These are phyloP conservation scores for Emergomyces africanus DNA, from an alignment of 2,329 filamentous ascomycete genomes.

Conservation along the genomic window DNA sequence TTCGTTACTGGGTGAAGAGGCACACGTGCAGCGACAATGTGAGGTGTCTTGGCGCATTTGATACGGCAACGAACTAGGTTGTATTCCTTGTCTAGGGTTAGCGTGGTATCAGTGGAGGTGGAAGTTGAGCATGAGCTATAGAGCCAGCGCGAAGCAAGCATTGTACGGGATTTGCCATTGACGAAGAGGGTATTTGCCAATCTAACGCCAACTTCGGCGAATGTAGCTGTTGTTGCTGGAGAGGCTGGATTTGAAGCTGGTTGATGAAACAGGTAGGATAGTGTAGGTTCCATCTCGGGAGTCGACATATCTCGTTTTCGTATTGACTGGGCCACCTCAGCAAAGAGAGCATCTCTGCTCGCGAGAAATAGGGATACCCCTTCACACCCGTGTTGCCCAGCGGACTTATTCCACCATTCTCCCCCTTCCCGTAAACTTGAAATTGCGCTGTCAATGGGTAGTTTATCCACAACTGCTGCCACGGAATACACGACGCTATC, in stretches of 20 bases:
- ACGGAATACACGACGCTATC: constrained; percentile 16
- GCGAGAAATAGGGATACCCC: constrained; percentile 24
- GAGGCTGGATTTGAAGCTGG: constrained; percentile 2
- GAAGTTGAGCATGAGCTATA: constrained; percentile 11
- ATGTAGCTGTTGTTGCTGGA: background rate
- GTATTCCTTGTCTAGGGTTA: constrained; percentile 15
- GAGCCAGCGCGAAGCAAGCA: constrained; percentile 25
- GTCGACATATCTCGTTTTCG: constrained; percentile 18
- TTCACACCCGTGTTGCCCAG: constrained; percentile 15
- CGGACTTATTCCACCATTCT: background rate
- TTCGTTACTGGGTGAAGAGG: constrained; percentile 26
- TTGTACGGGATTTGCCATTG: constrained; percentile 29
- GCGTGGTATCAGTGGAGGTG: constrained; percentile 4
- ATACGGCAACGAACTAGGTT: constrained; percentile 24
- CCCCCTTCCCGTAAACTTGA: background rate
- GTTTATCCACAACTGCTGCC: constrained; percentile 25
- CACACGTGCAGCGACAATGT: constrained; percentile 16
- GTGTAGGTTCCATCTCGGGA: constrained; percentile 19
- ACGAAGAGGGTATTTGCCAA: constrained; percentile 31
- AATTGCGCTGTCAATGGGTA: constrained; percentile 15
- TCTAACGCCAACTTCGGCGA: constrained; percentile 26
- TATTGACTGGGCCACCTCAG: constrained; percentile 18
- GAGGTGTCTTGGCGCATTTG: constrained; percentile 8
- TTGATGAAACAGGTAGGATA: constrained; percentile 20
- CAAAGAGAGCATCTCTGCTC: constrained; percentile 15